Percentiles rank a stretch among this genome's conserved stretches.
phyloP scores from a whole-genome alignment of 495 filamentous ascomycete species.

The Penicillium maclennaniae region DNA sequence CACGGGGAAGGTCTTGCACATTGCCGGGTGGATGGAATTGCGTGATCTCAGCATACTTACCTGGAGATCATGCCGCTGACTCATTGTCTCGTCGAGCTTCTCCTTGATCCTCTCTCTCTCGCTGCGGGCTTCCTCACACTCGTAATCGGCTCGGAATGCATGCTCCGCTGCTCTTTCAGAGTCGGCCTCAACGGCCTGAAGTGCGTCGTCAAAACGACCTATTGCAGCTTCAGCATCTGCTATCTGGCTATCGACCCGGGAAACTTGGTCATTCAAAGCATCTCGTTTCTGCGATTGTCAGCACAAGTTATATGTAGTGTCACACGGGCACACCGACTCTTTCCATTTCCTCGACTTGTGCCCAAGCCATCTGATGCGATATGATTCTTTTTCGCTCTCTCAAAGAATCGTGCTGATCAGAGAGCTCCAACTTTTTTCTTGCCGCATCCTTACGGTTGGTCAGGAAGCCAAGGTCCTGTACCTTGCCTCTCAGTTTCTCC shows the following conservation, averaged over 20 bases:
- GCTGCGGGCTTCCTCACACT: slow-evolving; percentile 41
- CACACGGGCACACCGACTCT: slow-evolving; percentile 21
- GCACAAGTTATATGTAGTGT: neutral
- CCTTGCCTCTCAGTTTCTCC: slow-evolving; percentile 46
- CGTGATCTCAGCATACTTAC: slow-evolving; percentile 25
- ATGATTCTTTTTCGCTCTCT: slow-evolving; percentile 49
- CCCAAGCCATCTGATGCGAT: slow-evolving; percentile 64
- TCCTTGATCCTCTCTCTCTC: slow-evolving; percentile 40
- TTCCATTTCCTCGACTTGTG: slow-evolving; percentile 61
- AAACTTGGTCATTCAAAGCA: slow-evolving; percentile 29
- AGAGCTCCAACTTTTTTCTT: slow-evolving; percentile 50
- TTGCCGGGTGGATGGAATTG: slow-evolving; percentile 5
- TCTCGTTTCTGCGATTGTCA: slow-evolving; percentile 32
- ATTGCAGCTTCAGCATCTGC: slow-evolving; percentile 36
- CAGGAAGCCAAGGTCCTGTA: slow-evolving; percentile 47
- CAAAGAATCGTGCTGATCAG: slow-evolving; percentile 55
- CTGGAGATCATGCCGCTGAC: slow-evolving; percentile 42
- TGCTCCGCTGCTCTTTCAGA: slow-evolving; percentile 53
- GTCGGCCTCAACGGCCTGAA: slow-evolving; percentile 43
- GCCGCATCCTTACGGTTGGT: slow-evolving; percentile 44
- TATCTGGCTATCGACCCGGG: slow-evolving; percentile 39
- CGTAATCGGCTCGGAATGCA: slow-evolving; percentile 47
- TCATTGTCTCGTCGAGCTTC: slow-evolving; percentile 37
- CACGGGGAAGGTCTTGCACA: neutral
- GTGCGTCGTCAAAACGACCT: slow-evolving; percentile 35